A percentile compares a stretch with the other conserved stretches of the same genome.
These are phyloP conservation scores for Calonectria montana DNA, from an alignment of 2,329 filamentous ascomycete genomes.

Conservation along the genomic window DNA sequence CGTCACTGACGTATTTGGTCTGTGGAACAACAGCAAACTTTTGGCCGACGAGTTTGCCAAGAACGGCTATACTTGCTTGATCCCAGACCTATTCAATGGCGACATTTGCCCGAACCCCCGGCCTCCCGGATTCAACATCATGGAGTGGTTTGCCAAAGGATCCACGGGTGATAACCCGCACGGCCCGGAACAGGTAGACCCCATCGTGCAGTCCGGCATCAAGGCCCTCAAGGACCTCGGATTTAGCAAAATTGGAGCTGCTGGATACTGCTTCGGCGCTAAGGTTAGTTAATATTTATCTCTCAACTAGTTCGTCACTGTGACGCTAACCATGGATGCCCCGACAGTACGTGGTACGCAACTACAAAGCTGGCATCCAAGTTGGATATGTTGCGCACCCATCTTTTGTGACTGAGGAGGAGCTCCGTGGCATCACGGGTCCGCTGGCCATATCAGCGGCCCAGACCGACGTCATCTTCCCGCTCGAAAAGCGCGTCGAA, in stretches of 20 bases:
- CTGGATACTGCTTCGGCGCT: neutral
- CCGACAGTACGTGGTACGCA: constrained; percentile 74
- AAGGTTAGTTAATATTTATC: neutral
- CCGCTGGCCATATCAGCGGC: constrained; percentile 75
- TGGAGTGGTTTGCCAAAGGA: constrained; percentile 52
- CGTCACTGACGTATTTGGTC: constrained; percentile 51
- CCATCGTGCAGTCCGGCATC: constrained; percentile 53
- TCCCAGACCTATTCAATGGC: constrained; percentile 53
- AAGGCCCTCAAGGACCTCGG: constrained; percentile 62
- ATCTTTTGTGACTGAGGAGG: constrained; percentile 67
- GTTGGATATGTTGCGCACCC: constrained; percentile 75
- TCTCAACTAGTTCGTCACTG: neutral
- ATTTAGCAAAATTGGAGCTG: neutral
- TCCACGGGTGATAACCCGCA: constrained; percentile 60
- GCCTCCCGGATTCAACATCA: constrained; percentile 44
- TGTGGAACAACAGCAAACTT: constrained; percentile 54
- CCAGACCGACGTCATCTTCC: constrained; percentile 74
- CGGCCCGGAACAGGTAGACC: constrained; percentile 46
- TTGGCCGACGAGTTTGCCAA: constrained; percentile 54
- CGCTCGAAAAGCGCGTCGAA: constrained; percentile 63
- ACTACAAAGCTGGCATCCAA: constrained; percentile 66
- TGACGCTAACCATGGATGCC: neutral
- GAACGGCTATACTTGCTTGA: constrained; percentile 52
- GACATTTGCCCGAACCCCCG: constrained; percentile 40
- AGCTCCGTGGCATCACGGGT: constrained; percentile 73